Conservation (phyloP, 768 basidiomycete genomes). For the Guyanaporus albipodus region DNA sequence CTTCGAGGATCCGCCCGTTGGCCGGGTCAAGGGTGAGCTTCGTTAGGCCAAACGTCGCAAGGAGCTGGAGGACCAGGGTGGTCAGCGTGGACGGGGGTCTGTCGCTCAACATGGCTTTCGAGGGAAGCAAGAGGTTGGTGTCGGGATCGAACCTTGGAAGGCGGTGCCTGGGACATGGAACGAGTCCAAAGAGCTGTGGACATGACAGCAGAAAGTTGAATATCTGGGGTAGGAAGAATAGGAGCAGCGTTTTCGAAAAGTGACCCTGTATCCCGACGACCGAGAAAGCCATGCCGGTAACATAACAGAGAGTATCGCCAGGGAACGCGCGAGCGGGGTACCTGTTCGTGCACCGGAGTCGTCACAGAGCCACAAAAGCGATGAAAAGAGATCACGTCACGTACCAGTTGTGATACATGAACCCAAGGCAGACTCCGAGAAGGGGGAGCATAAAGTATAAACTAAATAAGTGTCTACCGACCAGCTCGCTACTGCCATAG, state of each 20-base stretch:
- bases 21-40: slow-evolving; percentile 53
- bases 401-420: slow-evolving; percentile 95
- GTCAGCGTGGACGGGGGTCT: slow-evolving; percentile 55
- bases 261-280: slow-evolving; percentile 97
- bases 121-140: slow-evolving; percentile 77
- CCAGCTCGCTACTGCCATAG: slow-evolving; percentile 79
- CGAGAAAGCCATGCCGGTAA: slow-evolving; percentile 97
- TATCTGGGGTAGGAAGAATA: slow-evolving; percentile 97
- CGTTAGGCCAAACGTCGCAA: slow-evolving; percentile 65
- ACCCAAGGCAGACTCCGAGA: slow-evolving; percentile 83
- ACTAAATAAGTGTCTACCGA: slow-evolving; percentile 92
- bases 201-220: slow-evolving; percentile 96
- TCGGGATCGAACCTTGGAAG: slow-evolving; percentile 79
- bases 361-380: background rate
- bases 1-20: slow-evolving; percentile 58
- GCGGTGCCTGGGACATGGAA: slow-evolving; percentile 92
- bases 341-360: slow-evolving; percentile 45
- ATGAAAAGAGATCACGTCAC: slow-evolving; percentile 24
- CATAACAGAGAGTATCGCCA: slow-evolving; percentile 96
- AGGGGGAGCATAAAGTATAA: slow-evolving; percentile 96
- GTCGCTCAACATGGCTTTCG: slow-evolving; percentile 53
- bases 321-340: slow-evolving; percentile 94
- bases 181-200: slow-evolving; percentile 91
- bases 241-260: slow-evolving; percentile 91
- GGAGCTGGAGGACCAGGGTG: slow-evolving; percentile 49